phyloP scores from a whole-genome alignment of 306 rosid species.

The Sphenostylis stenocarpa region DNA sequence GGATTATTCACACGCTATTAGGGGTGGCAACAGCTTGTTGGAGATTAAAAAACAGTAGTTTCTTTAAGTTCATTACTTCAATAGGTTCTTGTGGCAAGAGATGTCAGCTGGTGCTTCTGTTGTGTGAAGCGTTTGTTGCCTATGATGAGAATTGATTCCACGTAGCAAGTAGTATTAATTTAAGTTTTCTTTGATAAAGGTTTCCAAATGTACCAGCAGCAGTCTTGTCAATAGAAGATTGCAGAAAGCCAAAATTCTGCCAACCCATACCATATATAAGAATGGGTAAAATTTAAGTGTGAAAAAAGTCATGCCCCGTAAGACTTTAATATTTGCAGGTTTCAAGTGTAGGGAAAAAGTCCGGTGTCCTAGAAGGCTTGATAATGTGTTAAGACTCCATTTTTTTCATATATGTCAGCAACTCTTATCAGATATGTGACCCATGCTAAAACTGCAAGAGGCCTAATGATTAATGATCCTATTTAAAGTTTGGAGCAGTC shows the following conservation, averaged over 20 bases:
- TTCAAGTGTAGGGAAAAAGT: background rate
- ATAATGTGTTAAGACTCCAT: background rate
- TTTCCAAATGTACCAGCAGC: background rate
- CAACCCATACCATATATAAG: background rate
- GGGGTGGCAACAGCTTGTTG: background rate
- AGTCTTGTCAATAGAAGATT: background rate
- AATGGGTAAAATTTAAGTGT: background rate
- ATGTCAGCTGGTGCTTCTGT: constrained; percentile 7
- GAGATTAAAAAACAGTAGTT: background rate
- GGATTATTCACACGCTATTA: background rate
- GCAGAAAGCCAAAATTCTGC: background rate
- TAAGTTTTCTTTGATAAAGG: constrained; percentile 2
- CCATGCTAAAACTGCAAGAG: too few relatives aligned
- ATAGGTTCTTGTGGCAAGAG: constrained; percentile 1
- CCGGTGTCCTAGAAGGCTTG: background rate
- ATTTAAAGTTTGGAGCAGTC: constrained; percentile 20
- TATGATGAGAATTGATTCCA: constrained; percentile 8
- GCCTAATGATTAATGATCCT: background rate
- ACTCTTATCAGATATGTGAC: background rate
- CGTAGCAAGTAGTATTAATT: background rate
- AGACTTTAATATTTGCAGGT: background rate
- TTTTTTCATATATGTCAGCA: background rate
- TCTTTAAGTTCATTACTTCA: constrained; percentile 14
- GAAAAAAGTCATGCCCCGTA: background rate
- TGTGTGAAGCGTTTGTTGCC: background rate